Evolutionary conservation across 345 rosid species (phyloP).

Genomic region (Leavenworthia alabamica): DNA sequence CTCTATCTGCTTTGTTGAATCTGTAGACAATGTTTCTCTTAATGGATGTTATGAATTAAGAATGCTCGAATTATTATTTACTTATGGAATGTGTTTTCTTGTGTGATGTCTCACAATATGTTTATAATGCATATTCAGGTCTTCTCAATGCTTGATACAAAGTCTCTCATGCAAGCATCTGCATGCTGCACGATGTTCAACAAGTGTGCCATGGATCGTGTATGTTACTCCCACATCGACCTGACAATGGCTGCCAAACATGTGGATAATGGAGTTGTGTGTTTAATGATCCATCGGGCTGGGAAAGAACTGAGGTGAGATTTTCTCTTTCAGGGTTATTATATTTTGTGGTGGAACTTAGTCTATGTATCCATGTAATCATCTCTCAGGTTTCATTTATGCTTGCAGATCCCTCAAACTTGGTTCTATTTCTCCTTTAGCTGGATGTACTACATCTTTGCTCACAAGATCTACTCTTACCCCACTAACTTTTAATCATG

Average conservation of each 20-base stretch:
- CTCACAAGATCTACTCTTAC: slow-evolving; percentile 71
- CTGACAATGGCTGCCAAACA: slow-evolving; percentile 62
- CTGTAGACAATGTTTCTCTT: slow-evolving; percentile 3
- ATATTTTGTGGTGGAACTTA: background rate
- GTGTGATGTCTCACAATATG: background rate
- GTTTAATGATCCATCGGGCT: slow-evolving; percentile 80
- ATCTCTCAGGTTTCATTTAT: slow-evolving; percentile 12
- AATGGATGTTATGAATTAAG: background rate
- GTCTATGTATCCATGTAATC: background rate
- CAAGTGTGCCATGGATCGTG: slow-evolving; percentile 84
- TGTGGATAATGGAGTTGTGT: slow-evolving; percentile 77
- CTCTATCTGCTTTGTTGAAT: background rate
- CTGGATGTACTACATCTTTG: slow-evolving; percentile 36
- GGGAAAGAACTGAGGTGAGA: slow-evolving; percentile 71
- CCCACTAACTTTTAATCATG: slow-evolving; percentile 39
- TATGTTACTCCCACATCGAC: slow-evolving; percentile 75
- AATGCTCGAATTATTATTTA: background rate
- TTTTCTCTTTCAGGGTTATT: background rate
- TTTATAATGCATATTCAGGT: slow-evolving; percentile 37
- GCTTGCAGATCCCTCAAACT: slow-evolving; percentile 68
- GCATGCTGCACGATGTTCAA: slow-evolving; percentile 75
- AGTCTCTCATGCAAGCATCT: slow-evolving; percentile 74
- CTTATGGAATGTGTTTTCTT: background rate
- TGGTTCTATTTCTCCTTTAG: slow-evolving; percentile 53
- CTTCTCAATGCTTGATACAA: slow-evolving; percentile 82